Percentiles rank a stretch among this genome's conserved stretches.
Conservation (phyloP, 805 yeast species). For the Sporopachydermia quercuum region DNA sequence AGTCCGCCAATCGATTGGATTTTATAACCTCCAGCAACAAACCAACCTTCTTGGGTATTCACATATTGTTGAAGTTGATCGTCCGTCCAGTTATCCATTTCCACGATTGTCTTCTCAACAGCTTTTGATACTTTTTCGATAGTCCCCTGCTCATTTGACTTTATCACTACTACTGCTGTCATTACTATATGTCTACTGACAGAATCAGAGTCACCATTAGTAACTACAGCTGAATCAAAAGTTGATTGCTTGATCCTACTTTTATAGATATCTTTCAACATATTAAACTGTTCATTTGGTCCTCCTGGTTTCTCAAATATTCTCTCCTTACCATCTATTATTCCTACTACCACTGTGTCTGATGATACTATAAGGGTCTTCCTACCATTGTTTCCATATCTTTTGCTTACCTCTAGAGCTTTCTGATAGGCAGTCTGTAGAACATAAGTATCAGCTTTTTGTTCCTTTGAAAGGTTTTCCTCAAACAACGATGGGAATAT, state of each 20-base stretch:
- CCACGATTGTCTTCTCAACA: slow-evolving; percentile 27
- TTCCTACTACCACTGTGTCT: slow-evolving; percentile 55
- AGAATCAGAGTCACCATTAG: no score
- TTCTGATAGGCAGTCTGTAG: slow-evolving; percentile 54
- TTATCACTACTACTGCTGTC: slow-evolving; percentile 2
- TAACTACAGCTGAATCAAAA: no score
- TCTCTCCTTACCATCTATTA: slow-evolving; percentile 30
- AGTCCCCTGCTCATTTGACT: slow-evolving; percentile 5
- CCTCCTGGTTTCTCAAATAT: slow-evolving; percentile 74
- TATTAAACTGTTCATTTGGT: slow-evolving; percentile 32
- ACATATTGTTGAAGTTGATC: slow-evolving; percentile 50
- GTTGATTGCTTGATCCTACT: background rate
- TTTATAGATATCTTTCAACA: slow-evolving; percentile 22
- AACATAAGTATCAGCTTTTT: slow-evolving; percentile 36
- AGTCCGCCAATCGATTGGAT: slow-evolving; percentile 63
- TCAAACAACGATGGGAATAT: slow-evolving; percentile 55
- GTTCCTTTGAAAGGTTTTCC: slow-evolving; percentile 53
- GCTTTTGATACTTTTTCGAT: slow-evolving; percentile 13
- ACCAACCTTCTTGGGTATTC: slow-evolving; percentile 53
- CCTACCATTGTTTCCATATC: slow-evolving; percentile 15
- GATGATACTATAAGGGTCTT: slow-evolving; percentile 33
- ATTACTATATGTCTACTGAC: background rate
- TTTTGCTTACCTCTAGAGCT: slow-evolving; percentile 42
- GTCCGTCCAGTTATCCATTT: slow-evolving; percentile 33
- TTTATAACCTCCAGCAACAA: slow-evolving; percentile 88